Evolutionary conservation across 352 stramenopile genomes (phyloP), one percentile per base, ranked within the genome.

Genomic region (Globisporangium radiosum): DNA sequence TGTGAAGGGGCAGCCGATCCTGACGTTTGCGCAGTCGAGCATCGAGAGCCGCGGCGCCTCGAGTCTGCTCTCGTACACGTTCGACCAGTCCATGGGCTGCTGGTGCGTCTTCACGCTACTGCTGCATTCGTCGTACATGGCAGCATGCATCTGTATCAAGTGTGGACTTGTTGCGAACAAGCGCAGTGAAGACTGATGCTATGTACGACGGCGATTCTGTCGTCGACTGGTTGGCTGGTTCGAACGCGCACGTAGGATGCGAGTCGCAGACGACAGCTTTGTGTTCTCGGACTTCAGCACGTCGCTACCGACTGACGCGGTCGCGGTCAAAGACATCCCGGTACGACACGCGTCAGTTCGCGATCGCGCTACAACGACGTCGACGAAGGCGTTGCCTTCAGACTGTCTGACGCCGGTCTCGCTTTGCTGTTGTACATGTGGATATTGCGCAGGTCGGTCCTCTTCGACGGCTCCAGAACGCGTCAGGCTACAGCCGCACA

Each of bases 251-350:
- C 42, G 17, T 47, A 94, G 85, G 85, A 90, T 95, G 81, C 81
- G 86, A 49, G 80, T 93, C 9, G 82, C 81, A 13, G 86, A 93
- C 61, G 80, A 92, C 56, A 90, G 72, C 49, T 95, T 95, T 58
- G 76, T 88, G 25, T 95, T 84, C 59, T 95, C 86, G 8, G 86
- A 95, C 53, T 95, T 95, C 60, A 70, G 76, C 50, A 80, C 85
- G 47, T 77, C 78, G 17, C 62, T 95, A 1, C 57, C 76, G n/a
- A 92, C 85, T 3, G 83, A 94, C 51, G 76, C 75, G 7, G 81
- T 94, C 10, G 59, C 68, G 15, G 52, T 76, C 1, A 76, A 75
- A 56, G 85, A 75, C 40, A 74, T 92, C n/a, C 85, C 85, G 54
- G 84, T 93, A 73, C 53, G 73, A 45, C 7, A 1, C 15, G 38